phyloP scores from a whole-genome alignment of 805 yeast genomes.

The Metschnikowia continentalis region DNA sequence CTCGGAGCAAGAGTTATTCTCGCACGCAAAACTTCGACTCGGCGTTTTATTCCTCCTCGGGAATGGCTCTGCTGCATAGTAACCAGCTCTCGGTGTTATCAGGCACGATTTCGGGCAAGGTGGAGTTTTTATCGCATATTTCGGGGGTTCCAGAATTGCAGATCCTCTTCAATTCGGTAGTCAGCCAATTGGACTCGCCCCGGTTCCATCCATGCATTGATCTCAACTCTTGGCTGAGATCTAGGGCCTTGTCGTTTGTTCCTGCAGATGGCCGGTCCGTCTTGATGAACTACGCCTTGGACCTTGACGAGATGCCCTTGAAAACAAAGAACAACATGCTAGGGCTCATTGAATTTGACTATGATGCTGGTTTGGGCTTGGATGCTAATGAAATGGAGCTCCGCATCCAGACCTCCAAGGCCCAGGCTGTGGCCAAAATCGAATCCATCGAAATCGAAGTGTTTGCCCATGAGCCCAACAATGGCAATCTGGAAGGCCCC shows the following conservation, averaged over 20 bases:
- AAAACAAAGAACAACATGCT: slow-evolving; percentile 22
- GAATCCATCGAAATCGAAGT: slow-evolving; percentile 31
- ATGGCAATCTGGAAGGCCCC: neutral
- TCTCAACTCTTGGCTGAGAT: slow-evolving; percentile 46
- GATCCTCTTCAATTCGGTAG: slow-evolving; percentile 45
- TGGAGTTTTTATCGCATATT: slow-evolving; percentile 63
- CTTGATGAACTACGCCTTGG: slow-evolving; percentile 60
- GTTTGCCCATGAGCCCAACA: slow-evolving; percentile 13
- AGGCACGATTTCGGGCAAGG: slow-evolving; percentile 58
- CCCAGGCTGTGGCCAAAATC: slow-evolving; percentile 27
- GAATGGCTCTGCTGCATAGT: slow-evolving; percentile 10
- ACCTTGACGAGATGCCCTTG: slow-evolving; percentile 34
- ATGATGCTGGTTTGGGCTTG: slow-evolving; percentile 50
- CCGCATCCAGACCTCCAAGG: slow-evolving; percentile 40
- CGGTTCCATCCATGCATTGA: slow-evolving; percentile 70
- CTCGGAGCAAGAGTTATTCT: slow-evolving; percentile 7
- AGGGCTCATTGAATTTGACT: slow-evolving; percentile 57
- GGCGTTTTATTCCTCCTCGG: slow-evolving; percentile 21
- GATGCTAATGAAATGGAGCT: slow-evolving; percentile 60
- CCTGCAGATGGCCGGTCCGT: slow-evolving; percentile 85
- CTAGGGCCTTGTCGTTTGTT: slow-evolving; percentile 56
- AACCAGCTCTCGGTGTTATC: slow-evolving; percentile 36
- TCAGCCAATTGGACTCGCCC: slow-evolving; percentile 51
- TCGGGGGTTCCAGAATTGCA: slow-evolving; percentile 74
- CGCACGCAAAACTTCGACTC: slow-evolving; percentile 19